Conservation (phyloP, 2,329 filamentous ascomycete species). For the Eutypella sp. region DNA sequence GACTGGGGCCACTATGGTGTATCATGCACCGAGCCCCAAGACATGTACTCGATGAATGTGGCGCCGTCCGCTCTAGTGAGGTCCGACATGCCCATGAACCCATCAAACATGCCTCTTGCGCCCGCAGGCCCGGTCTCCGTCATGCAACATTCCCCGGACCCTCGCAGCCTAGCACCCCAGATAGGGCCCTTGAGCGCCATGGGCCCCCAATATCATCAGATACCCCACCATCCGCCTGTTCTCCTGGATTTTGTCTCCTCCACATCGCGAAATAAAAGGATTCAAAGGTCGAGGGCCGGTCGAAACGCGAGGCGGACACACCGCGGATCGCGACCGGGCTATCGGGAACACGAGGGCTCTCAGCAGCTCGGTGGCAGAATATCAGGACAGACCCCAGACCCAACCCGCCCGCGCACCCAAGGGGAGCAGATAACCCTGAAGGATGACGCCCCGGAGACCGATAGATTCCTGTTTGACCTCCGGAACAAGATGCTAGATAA, state of each 20-base stretch:
- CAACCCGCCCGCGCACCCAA: constrained; percentile 19
- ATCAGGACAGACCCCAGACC: background rate
- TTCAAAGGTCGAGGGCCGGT: background rate
- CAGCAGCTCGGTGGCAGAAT: constrained; percentile 3
- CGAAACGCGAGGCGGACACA: background rate
- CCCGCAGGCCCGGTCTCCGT: constrained; percentile 19
- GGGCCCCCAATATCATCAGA: constrained; percentile 10
- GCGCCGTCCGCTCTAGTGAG: constrained; percentile 20
- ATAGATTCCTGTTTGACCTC: constrained; percentile 45
- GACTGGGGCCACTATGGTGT: constrained; percentile 34
- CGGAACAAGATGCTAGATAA: constrained; percentile 39
- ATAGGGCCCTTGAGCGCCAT: constrained; percentile 14
- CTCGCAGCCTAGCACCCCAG: constrained; percentile 13
- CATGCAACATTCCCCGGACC: constrained; percentile 14
- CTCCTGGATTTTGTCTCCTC: constrained; percentile 8
- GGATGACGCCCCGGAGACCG: constrained; percentile 40
- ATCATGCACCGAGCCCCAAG: constrained; percentile 23
- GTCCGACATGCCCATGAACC: constrained; percentile 7
- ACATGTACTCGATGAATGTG: constrained; percentile 12
- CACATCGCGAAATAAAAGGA: background rate
- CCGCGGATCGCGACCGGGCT: background rate
- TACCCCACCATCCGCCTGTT: constrained; percentile 10
- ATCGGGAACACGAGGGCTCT: constrained; percentile 5
- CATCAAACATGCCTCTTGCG: constrained; percentile 15
- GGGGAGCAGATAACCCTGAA: constrained; percentile 35